These are phyloP conservation scores for Coniophora puteana DNA, from an alignment of 1,284 basidiomycete species.

Conservation along the genomic window DNA sequence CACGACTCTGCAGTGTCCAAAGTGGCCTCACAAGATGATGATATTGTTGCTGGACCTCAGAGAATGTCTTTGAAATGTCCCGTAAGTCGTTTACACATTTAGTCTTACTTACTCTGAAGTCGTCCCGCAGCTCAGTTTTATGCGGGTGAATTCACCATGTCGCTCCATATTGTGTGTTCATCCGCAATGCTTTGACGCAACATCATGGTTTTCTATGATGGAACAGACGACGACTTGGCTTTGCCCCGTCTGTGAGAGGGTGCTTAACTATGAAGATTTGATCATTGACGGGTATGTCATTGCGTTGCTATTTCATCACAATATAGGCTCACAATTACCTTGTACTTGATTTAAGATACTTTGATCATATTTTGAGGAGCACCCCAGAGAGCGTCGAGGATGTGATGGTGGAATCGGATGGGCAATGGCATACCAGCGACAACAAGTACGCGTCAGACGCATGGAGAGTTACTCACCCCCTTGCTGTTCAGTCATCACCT, in stretches of 20 bases:
- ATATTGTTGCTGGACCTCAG: constrained; percentile 83
- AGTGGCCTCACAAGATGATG: constrained; percentile 70
- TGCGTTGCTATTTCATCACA: neutral
- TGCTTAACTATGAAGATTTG: constrained; percentile 76
- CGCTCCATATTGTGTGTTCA: constrained; percentile 87
- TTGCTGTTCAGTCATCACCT: constrained; percentile 24
- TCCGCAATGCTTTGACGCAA: constrained; percentile 94
- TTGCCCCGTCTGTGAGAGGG: constrained; percentile 92
- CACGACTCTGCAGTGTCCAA: constrained; percentile 49
- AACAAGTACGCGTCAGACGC: constrained; percentile 73
- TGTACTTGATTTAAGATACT: constrained; percentile 52
- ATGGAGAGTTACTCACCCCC: constrained; percentile 62
- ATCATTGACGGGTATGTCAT: constrained; percentile 83
- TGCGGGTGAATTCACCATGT: constrained; percentile 82
- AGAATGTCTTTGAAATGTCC: constrained; percentile 92
- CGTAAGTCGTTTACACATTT: constrained; percentile 43
- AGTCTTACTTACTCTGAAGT: constrained; percentile 5
- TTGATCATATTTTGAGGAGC: constrained; percentile 75
- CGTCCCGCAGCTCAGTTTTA: constrained; percentile 73
- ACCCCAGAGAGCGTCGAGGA: constrained; percentile 84
- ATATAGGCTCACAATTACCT: constrained; percentile 7
- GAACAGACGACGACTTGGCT: constrained; percentile 95
- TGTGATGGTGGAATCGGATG: constrained; percentile 91
- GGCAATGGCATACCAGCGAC: constrained; percentile 93
- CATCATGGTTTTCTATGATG: constrained; percentile 93